phyloP scores from a whole-genome alignment of 1,284 basidiomycete species.

The Acaromyces ingoldii region DNA sequence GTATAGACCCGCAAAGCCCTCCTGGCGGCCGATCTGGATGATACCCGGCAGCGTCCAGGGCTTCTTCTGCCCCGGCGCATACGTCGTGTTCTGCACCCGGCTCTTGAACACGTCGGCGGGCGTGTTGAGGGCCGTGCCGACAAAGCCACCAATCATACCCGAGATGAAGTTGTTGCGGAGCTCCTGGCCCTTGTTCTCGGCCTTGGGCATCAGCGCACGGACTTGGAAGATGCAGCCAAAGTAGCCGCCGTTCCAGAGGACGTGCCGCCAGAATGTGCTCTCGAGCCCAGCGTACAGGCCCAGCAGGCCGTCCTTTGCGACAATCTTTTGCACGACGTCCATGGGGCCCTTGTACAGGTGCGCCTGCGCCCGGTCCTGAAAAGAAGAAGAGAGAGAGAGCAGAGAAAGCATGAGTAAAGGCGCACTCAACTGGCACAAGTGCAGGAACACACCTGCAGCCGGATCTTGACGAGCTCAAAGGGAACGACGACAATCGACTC shows the following conservation, averaged over 20 bases:
- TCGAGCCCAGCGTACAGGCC: slow-evolving; percentile 64
- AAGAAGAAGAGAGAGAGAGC: not conserved
- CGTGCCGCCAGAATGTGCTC: slow-evolving; percentile 39
- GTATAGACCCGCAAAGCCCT: slow-evolving; percentile 83
- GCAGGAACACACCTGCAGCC: slow-evolving; percentile 84
- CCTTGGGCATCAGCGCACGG: slow-evolving; percentile 70
- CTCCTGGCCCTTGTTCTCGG: slow-evolving; percentile 62
- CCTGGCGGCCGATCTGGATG: slow-evolving; percentile 76
- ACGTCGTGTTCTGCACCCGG: slow-evolving; percentile 72
- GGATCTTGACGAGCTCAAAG: slow-evolving; percentile 94
- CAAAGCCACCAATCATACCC: slow-evolving; percentile 81
- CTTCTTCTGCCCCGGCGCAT: slow-evolving; percentile 61
- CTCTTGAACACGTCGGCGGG: slow-evolving; percentile 91
- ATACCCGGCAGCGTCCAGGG: slow-evolving; percentile 72
- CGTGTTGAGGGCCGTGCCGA: slow-evolving; percentile 72
- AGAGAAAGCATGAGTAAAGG: not conserved
- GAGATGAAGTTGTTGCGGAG: slow-evolving; percentile 89
- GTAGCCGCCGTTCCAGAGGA: slow-evolving; percentile 61
- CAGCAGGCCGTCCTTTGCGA: slow-evolving; percentile 71
- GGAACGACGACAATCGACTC: slow-evolving; percentile 86
- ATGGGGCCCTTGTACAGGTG: slow-evolving; percentile 66
- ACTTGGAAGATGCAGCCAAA: slow-evolving; percentile 74
- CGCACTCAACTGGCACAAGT: slow-evolving; percentile 56
- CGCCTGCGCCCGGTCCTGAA: slow-evolving; percentile 21
- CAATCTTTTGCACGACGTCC: slow-evolving; percentile 76